A percentile compares a stretch with the other conserved stretches of the same genome.
Evolutionary conservation across 2,329 filamentous ascomycete genomes (phyloP).

Genomic region (Pseudodiploospora longispora): DNA sequence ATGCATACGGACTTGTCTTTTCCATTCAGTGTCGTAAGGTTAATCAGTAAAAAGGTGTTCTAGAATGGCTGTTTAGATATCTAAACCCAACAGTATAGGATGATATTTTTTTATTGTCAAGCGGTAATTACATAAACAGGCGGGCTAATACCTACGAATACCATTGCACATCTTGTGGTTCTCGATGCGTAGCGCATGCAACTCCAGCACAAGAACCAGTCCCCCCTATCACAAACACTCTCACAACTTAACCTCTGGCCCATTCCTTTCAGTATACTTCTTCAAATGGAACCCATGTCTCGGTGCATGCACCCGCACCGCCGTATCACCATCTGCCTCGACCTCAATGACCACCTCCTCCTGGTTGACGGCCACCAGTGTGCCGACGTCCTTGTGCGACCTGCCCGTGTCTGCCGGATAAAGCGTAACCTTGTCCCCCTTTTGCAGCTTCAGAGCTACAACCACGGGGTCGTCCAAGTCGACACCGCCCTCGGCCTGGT

Average conservation of each 20-base stretch:
- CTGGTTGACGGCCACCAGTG: conserved; percentile 41
- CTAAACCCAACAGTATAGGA: too few relatives aligned
- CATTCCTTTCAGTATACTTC: conserved; percentile 14
- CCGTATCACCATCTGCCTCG: conserved; percentile 28
- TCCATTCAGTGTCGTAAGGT: too few relatives aligned
- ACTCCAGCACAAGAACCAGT: too few relatives aligned
- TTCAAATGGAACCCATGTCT: conserved; percentile 48
- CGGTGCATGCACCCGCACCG: conserved; percentile 52
- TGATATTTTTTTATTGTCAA: too few relatives aligned
- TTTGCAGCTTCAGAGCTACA: conserved; percentile 37
- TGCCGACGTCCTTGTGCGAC: conserved; percentile 49
- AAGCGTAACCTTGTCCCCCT: conserved; percentile 47
- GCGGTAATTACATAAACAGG: too few relatives aligned
- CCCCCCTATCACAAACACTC: neutral
- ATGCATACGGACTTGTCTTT: too few relatives aligned
- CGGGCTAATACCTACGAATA: too few relatives aligned
- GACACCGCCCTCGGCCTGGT: conserved; percentile 35
- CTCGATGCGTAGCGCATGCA: too few relatives aligned
- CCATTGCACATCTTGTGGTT: too few relatives aligned
- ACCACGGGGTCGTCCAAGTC: conserved; percentile 41
- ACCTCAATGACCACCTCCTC: conserved; percentile 53
- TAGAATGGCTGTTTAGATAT: too few relatives aligned
- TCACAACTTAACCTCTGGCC: conserved; percentile 3
- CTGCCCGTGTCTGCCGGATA: conserved; percentile 56
- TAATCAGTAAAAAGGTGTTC: too few relatives aligned